Evolutionary conservation across 768 basidiomycete species (phyloP).

Genomic region (Nevesoporus exiguus): DNA sequence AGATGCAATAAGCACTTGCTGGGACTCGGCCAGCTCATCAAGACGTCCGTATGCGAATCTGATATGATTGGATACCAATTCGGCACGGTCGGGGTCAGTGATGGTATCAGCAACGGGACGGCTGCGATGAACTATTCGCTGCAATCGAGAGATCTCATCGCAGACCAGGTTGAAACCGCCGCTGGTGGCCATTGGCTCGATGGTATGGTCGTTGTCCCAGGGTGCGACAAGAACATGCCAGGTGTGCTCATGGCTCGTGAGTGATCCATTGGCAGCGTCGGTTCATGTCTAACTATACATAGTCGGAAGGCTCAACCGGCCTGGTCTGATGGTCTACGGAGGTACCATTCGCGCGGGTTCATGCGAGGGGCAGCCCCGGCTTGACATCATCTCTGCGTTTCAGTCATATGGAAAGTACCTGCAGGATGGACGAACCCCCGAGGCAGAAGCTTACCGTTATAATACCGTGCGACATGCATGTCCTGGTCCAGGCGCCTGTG

Average conservation of each 20-base stretch:
- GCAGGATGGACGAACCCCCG: conserved; percentile 78
- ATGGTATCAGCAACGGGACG: conserved; percentile 98
- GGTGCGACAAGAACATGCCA: conserved; percentile 99
- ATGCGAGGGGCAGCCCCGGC: conserved; percentile 80
- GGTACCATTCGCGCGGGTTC: conserved; percentile 92
- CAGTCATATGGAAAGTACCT: conserved; percentile 96
- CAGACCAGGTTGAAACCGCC: conserved; percentile 94
- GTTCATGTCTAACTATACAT: conserved; percentile 11
- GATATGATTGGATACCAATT: conserved; percentile 94
- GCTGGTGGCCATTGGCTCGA: conserved; percentile 98
- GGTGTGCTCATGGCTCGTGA: conserved; percentile 94
- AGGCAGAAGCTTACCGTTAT: conserved; percentile 81
- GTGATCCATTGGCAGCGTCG: conserved; percentile 29
- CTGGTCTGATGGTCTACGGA: conserved; percentile 97
- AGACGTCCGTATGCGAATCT: conserved; percentile 67
- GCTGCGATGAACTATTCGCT: conserved; percentile 93
- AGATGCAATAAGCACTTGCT: conserved; percentile 97
- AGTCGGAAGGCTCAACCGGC: conserved; percentile 95
- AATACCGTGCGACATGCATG: conserved; percentile 90
- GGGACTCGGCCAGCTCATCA: conserved; percentile 82
- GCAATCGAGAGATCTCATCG: conserved; percentile 95
- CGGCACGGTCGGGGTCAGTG: conserved; percentile 95
- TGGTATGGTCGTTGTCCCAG: conserved; percentile 95
- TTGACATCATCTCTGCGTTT: conserved; percentile 97
- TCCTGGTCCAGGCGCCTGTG: conserved; percentile 97